A percentile compares a stretch with the other conserved stretches of the same genome.
phyloP scores from a whole-genome alignment of 441 rosid species.

The Croton laevigatus region DNA sequence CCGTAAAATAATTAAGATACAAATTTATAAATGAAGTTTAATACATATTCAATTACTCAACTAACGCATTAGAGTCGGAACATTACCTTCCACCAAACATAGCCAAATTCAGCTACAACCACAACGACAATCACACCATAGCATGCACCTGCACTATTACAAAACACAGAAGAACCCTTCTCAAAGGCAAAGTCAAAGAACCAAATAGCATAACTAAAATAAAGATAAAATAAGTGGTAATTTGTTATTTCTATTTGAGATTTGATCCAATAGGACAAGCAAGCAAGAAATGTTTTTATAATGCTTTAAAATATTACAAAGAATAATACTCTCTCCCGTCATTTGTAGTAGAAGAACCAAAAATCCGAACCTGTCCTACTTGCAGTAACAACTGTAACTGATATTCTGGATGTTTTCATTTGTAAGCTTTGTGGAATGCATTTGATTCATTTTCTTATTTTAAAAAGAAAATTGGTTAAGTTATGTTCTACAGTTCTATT shows the following conservation, averaged over 20 bases:
- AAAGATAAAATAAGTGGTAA: neutral
- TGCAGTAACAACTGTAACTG: too few relatives aligned
- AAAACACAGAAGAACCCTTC: conserved; percentile 8
- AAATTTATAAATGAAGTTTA: too few relatives aligned
- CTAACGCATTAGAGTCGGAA: neutral
- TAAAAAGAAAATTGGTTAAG: too few relatives aligned
- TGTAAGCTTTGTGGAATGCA: too few relatives aligned
- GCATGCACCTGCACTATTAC: conserved; percentile 52
- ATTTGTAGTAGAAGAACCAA: too few relatives aligned
- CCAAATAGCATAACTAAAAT: neutral
- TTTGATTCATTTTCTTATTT: too few relatives aligned
- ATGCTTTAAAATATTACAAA: neutral
- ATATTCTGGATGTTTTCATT: too few relatives aligned
- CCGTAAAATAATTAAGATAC: too few relatives aligned
- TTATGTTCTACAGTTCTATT: too few relatives aligned
- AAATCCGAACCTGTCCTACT: too few relatives aligned
- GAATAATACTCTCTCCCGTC: neutral
- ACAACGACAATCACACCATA: conserved; percentile 63
- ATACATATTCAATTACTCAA: conserved; percentile 1
- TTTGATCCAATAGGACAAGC: neutral
- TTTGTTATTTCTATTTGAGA: neutral
- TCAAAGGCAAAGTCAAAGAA: neutral
- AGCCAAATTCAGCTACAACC: conserved; percentile 81
- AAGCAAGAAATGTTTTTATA: neutral
- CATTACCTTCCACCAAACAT: conserved; percentile 95